Conservation (phyloP, 441 rosid species). For the Populus hybrid region DNA sequence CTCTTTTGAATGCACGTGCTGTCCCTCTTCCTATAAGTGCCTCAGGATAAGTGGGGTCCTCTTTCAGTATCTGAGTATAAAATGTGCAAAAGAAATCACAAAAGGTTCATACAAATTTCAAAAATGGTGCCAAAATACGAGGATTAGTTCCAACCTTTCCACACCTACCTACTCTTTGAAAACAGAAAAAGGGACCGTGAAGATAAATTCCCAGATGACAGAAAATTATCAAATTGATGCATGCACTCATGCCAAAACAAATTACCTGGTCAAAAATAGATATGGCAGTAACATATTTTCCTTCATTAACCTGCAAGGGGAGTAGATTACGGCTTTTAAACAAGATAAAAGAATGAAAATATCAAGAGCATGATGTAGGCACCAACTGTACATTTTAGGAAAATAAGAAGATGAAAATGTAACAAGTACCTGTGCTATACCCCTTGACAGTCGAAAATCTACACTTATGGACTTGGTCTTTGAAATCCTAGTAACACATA, state of each 20-base stretch:
- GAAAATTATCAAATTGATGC: constrained; percentile 14
- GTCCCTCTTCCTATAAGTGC: constrained; percentile 99
- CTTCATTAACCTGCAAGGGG: constrained; percentile 86
- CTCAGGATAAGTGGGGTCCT: constrained; percentile 90
- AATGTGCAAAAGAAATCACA: constrained; percentile 14
- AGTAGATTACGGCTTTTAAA: constrained; percentile 16
- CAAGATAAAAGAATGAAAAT: constrained; percentile 17
- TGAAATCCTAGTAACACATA: constrained; percentile 62
- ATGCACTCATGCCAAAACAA: background rate
- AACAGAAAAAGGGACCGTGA: constrained; percentile 4
- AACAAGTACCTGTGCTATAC: constrained; percentile 81
- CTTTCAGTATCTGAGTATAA: constrained; percentile 63
- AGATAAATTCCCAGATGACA: background rate
- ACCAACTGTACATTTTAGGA: constrained; percentile 5
- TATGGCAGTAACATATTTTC: constrained; percentile 80
- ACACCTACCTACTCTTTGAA: constrained; percentile 14
- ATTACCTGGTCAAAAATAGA: constrained; percentile 90
- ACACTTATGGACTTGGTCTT: constrained; percentile 80
- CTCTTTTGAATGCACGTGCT: constrained; percentile 91
- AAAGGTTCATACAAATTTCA: constrained; percentile 7
- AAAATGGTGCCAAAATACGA: constrained; percentile 8
- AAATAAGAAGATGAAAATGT: constrained; percentile 7
- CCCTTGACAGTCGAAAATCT: constrained; percentile 94
- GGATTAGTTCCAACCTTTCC: constrained; percentile 17
- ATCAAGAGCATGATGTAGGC: constrained; percentile 8